These are phyloP conservation scores for Thermochaetoides thermophila DNA, from an alignment of 495 filamentous ascomycete species.

Conservation along the genomic window DNA sequence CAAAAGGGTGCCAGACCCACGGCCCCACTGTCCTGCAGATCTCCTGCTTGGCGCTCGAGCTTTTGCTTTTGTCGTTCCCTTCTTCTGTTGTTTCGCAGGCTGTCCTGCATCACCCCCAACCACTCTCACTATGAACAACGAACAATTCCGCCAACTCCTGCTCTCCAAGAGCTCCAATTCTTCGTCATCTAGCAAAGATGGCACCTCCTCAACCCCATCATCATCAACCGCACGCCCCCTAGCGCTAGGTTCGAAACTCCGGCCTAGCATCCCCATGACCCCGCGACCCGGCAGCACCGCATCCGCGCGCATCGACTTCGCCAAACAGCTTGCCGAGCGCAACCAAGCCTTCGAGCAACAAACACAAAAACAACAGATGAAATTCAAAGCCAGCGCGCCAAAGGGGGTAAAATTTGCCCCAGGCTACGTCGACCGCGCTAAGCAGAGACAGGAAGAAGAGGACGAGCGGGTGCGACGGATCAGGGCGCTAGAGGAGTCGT, in stretches of 20 bases:
- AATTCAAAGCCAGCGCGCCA: conserved; percentile 63
- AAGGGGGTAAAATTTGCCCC: conserved; percentile 66
- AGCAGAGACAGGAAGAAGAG: conserved; percentile 37
- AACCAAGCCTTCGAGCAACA: conserved; percentile 29
- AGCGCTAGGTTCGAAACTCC: conserved; percentile 49
- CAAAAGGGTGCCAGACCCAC: no score
- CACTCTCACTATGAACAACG: conserved; percentile 68
- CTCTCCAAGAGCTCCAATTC: conserved; percentile 31
- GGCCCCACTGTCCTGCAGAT: neutral
- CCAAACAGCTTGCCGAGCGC: conserved; percentile 71
- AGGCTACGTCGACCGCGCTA: conserved; percentile 79
- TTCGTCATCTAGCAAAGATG: conserved; percentile 22
- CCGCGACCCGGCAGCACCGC: conserved; percentile 62
- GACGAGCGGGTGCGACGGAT: conserved; percentile 50
- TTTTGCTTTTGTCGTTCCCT: no score
- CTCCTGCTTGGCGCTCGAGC: no score
- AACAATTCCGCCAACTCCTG: conserved; percentile 84
- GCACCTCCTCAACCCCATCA: conserved; percentile 16
- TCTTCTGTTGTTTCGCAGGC: no score
- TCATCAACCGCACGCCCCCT: conserved; percentile 18
- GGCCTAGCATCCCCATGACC: conserved; percentile 74
- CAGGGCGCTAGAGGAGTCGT: conserved; percentile 63
- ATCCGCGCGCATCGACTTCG: conserved; percentile 50
- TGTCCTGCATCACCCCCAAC: neutral
- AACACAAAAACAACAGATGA: conserved; percentile 37